phyloP scores from a whole-genome alignment of 2,329 filamentous ascomycete species.

The Exophiala aquamarina region DNA sequence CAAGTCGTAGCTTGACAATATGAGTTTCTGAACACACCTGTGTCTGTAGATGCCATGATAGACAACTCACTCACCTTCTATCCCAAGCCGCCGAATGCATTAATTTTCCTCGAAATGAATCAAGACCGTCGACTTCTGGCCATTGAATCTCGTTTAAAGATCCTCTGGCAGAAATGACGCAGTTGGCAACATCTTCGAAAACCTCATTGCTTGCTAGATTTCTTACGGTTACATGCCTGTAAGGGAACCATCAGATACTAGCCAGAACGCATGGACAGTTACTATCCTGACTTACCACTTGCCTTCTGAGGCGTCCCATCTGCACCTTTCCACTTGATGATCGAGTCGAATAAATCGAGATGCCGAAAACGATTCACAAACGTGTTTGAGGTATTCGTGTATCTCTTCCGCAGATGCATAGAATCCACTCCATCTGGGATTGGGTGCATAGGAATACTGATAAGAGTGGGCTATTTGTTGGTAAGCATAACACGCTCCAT shows the following conservation, averaged over 20 bases:
- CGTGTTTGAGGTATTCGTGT: neutral
- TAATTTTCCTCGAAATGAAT: neutral
- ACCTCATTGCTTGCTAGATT: neutral
- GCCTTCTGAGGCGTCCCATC: neutral
- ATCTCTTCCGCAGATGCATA: neutral
- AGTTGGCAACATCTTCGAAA: neutral
- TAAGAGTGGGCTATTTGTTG: neutral
- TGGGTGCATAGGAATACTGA: neutral
- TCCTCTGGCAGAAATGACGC: neutral
- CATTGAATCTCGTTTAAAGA: neutral
- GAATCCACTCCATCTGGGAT: neutral
- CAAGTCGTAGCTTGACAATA: constrained; percentile 24
- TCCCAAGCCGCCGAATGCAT: neutral
- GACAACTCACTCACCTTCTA: neutral
- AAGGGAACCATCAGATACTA: neutral
- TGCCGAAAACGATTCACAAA: neutral
- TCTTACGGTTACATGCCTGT: neutral
- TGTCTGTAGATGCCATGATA: neutral
- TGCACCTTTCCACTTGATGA: neutral
- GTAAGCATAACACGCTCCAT: too few species aligned
- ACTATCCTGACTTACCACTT: neutral
- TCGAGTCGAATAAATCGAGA: neutral
- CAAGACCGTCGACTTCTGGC: neutral
- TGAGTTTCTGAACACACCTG: neutral
- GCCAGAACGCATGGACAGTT: neutral